Base-by-base conservation (phyloP, 495 filamentous ascomycete genomes). In the Neurospora tetraspora region DNA sequence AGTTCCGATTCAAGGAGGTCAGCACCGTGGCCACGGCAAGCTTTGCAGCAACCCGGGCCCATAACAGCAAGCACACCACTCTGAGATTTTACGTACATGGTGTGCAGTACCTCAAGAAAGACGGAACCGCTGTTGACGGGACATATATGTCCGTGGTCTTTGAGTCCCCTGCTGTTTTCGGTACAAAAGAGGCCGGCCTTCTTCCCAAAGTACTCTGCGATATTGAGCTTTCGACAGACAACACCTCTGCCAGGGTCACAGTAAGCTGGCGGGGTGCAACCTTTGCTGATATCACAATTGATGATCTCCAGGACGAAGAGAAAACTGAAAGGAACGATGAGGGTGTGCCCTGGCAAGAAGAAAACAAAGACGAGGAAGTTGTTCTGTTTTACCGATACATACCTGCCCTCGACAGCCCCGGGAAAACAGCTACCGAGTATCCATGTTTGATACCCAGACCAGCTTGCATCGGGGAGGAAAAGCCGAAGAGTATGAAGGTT, bases 61-160 rank as follows among this genome's bases (percentile, higher is more conserved):
- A 81, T 40, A 82, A 84, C 1, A 85, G 89, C 74, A 84, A 81
- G n/a, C 84, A 86, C 61, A 27, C 20, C 20, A 27, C 45, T 53
- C 73, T 88, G 5, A 86, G 86, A 1, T 81, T 90, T 14, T 88
- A 88, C 72, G 82, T 90, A 42, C 86, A 90, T 73, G 88, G 85
- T 1, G 85, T 89, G 23, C 80, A 88, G 73, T 89, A 88, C 74
- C 80, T 73, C 18, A 87, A 85, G 72, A 78, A 82, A 18, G 81
- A 87, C 72, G 87, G 87, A 3, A 77, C 80, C 0, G 74, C 82
- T 6, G 69, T 88, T 23, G 77, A 76, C 53, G 88, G 88, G 1
- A 83, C 84, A 5, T 89, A 86, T 70, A 74, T 89, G 75, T 84
- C 87, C 0, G 79, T 89, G 18, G 76, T 90, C 5, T 87, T 90